These are phyloP conservation scores for Globisporangium yorkense DNA, from an alignment of 352 stramenopile genomes.

Conservation along the genomic window DNA sequence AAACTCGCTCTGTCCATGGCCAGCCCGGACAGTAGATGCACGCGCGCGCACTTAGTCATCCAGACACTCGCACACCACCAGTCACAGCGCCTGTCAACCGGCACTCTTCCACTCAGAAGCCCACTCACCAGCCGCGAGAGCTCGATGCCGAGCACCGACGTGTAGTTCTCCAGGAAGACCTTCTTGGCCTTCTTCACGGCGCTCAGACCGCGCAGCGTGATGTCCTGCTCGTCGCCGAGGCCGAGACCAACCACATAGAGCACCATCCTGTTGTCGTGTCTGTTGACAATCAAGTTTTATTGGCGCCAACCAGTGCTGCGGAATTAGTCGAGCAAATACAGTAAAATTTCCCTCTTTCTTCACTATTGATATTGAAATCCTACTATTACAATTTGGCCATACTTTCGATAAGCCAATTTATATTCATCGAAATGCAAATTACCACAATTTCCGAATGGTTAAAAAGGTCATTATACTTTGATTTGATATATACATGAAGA, in stretches of 20 bases:
- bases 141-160: constrained; percentile 93
- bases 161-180: constrained; percentile 98
- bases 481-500: no score
- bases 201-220: constrained; percentile 95
- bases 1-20: constrained; percentile 77
- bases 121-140: constrained; percentile 69
- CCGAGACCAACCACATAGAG: constrained; percentile 98
- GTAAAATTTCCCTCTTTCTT: no score
- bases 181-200: constrained; percentile 92
- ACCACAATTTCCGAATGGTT: no score
- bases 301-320: no score
- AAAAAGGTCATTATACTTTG: no score
- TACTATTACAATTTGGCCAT: no score
- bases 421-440: no score
- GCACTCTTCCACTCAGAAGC: neutral
- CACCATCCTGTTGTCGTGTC: constrained; percentile 39
- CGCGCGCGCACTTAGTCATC: neutral
- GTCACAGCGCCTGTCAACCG: neutral
- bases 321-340: no score
- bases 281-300: no score
- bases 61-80: neutral
- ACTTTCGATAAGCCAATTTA: no score
- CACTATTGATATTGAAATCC: no score
- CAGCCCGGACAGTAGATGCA: neutral
- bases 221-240: constrained; percentile 97